A percentile compares a stretch with the other conserved stretches of the same genome.
These are phyloP conservation scores for Podila epigama DNA, from an alignment of 192 early-diverging fungal species.

Conservation along the genomic window DNA sequence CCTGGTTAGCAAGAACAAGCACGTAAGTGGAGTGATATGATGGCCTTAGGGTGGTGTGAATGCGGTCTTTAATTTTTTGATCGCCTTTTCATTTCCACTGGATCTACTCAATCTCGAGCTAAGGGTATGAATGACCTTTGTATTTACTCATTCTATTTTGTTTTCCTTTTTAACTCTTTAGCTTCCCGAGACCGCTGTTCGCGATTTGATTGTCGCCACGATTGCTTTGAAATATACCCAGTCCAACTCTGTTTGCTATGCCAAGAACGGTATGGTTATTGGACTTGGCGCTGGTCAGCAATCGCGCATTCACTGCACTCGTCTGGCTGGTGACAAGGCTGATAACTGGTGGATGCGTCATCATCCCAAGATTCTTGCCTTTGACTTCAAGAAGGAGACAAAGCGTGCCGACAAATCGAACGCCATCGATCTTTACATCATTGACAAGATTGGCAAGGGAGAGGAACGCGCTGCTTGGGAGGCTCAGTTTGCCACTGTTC, in stretches of 20 bases:
- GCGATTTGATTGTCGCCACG: slow-evolving; percentile 95
- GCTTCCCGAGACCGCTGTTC: slow-evolving; percentile 70
- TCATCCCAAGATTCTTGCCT: slow-evolving; percentile 91
- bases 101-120: too few relatives aligned
- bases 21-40: too few relatives aligned
- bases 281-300: slow-evolving; percentile 99
- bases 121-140: too few relatives aligned
- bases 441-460: slow-evolving; percentile 84
- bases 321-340: slow-evolving; percentile 98
- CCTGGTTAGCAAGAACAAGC: slow-evolving; percentile 83
- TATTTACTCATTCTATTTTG: background rate
- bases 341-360: slow-evolving; percentile 99
- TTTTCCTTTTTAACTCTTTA: slow-evolving; percentile 4
- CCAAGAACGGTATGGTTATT: slow-evolving; percentile 96
- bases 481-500: slow-evolving; percentile 81
- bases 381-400: slow-evolving; percentile 84
- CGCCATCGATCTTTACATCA: slow-evolving; percentile 95
- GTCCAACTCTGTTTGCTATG: slow-evolving; percentile 99
- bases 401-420: slow-evolving; percentile 98
- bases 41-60: too few relatives aligned
- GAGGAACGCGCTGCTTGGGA: slow-evolving; percentile 80
- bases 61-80: too few relatives aligned
- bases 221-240: slow-evolving; percentile 99
- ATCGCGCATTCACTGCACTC: slow-evolving; percentile 98
- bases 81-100: too few relatives aligned